Conservation (phyloP, 1,139 yeast species). For the Taphrina pruni region DNA sequence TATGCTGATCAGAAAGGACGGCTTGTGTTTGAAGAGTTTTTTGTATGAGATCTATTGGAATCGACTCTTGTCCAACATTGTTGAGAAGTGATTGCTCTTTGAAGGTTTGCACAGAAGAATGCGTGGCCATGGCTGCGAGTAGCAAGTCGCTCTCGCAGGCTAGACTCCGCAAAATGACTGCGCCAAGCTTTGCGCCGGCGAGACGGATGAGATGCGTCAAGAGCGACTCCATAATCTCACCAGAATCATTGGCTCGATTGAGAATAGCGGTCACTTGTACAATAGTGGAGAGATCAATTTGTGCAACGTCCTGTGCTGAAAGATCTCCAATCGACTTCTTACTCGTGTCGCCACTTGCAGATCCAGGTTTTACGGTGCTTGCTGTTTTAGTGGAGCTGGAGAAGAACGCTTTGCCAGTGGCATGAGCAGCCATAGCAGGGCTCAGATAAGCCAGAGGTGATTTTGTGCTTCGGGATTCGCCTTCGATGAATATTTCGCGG, state of each 20-base stretch:
- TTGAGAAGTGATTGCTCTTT: not conserved
- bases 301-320: not conserved
- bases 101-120: not conserved
- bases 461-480: not conserved
- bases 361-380: no score
- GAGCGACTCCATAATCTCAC: conserved; percentile 7
- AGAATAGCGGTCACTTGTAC: conserved; percentile 9
- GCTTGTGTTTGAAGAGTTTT: not conserved
- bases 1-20: not conserved
- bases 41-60: not conserved
- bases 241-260: not conserved
- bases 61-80: not conserved
- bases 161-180: not conserved
- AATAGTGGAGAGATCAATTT: conserved; percentile 15
- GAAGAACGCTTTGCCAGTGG: not conserved
- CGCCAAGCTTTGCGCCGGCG: conserved; percentile 25
- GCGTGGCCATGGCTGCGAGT: conserved; percentile 5
- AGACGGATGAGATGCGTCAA: conserved; percentile 12
- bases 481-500: not conserved
- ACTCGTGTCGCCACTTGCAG: no score
- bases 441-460: conserved; percentile 1
- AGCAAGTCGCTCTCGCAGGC: not conserved
- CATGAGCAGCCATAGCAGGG: not conserved
- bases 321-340: no score
- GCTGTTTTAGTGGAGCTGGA: not conserved